Percentiles rank a stretch among this genome's conserved stretches.
Evolutionary conservation across 1,284 basidiomycete genomes (phyloP).

Genomic region (Irpex sp.): DNA sequence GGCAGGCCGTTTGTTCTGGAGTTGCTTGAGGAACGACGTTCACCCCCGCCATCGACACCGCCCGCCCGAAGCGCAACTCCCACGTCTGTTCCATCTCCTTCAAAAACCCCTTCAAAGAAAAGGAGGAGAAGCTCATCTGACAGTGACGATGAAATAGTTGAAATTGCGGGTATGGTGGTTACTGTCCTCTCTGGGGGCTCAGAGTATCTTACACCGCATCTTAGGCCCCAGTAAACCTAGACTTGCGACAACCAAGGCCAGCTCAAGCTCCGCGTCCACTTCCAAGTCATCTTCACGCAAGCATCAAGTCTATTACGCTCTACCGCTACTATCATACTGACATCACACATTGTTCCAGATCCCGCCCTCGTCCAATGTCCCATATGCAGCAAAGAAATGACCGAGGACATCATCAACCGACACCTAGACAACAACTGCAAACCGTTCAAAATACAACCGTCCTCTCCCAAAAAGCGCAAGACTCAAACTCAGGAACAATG

Average conservation of each 20-base stretch:
- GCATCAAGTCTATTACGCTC: background rate
- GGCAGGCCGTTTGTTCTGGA: constrained; percentile 39
- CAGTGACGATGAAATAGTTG: constrained; percentile 13
- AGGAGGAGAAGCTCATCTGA: constrained; percentile 1
- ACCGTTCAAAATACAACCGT: constrained; percentile 6
- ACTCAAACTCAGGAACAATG: constrained; percentile 36
- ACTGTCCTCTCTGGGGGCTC: background rate
- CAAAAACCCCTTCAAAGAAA: constrained; percentile 23
- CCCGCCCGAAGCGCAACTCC: constrained; percentile 14
- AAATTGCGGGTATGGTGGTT: constrained; percentile 5
- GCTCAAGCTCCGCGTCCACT: background rate
- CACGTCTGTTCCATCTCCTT: constrained; percentile 20
- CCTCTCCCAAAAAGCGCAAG: constrained; percentile 14
- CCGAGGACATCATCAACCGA: constrained; percentile 44
- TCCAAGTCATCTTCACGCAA: background rate
- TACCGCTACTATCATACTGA: background rate
- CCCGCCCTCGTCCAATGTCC: constrained; percentile 39
- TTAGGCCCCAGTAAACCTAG: constrained; percentile 21
- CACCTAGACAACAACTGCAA: constrained; percentile 60
- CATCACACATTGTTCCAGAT: background rate
- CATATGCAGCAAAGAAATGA: constrained; percentile 45
- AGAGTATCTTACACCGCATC: constrained; percentile 6
- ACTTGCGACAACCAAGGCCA: constrained; percentile 25
- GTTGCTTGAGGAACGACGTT: constrained; percentile 29
- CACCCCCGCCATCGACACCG: constrained; percentile 15